Evolutionary conservation across 352 stramenopile species (phyloP), one percentile per base, ranked within the genome.

Genomic region (Globisporangium uncinulatum): DNA sequence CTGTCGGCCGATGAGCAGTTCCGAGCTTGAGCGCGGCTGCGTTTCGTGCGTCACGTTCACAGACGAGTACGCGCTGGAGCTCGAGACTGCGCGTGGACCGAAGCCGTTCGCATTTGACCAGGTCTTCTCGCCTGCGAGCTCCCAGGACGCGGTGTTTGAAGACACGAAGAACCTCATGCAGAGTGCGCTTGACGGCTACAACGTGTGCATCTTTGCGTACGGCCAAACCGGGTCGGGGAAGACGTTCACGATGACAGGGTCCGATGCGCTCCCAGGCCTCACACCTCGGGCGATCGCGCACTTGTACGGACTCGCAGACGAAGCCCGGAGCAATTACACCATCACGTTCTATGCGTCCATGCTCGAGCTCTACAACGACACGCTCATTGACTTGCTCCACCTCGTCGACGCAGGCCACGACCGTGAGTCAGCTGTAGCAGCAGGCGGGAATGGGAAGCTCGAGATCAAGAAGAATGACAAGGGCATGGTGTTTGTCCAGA

Each of bases 391-490:
- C 60, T 66, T 98, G 19, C 86, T 97, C 55, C 76, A 83, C 17
- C 69, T 91, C 9, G 65, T 97, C 57, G 89, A 97, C 41, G 71
- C 81, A 24, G 59, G 69, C 19, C 54, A 63, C 17, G 69, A 70
- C 48, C 57, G 59, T n/a, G 54, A 61, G 20, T 5, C 42, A 14
- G 57, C 63, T 21, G 36, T 19, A 6, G 9, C 10, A 1, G 48
- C 29, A 1, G 34, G 3, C 29, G 46, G 39, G 17, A 48, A 60
- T 75, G 21, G 9, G 80, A 97, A 97, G 63, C 73, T 97, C 39
- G 87, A 98, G 36, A 97, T 98, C 70, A 97, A 97, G 68, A 89
- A 97, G 66, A 95, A 93, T 61, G 82, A 92, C 2, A 94, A 94
- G 44, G 89, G 91, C 3, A 96, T 97, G 84, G 90, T 97, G 6